Evolutionary conservation across 768 basidiomycete species (phyloP), one percentile per base, ranked within the genome.

Genomic region (Pleurotus sapidus): DNA sequence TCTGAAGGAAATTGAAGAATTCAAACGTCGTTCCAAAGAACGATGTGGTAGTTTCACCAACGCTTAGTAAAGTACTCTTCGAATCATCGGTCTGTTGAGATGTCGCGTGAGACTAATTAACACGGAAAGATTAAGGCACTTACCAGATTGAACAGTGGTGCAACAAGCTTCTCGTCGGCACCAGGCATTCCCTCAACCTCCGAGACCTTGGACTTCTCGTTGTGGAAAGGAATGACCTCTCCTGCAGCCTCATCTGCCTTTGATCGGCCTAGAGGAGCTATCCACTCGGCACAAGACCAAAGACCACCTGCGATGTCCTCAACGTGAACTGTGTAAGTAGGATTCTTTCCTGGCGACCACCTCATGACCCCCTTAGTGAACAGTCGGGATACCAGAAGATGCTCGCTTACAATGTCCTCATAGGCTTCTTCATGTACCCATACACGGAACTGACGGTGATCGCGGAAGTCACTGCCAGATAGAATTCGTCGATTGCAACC

Each of bases 111-210:
- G 57, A 5, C 15, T 24, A 24, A 23, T 37, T 20, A 46, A 42
- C n/a, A 56, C 42, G 18, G n/a, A 37, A 48, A 56, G 34, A 39
- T 30, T 23, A 40, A 8, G 14, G 42, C n/a, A 56, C 79, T 61
- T 60, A 89, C 92, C 63, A 95, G 67, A 67, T 94, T 92, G 73
- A 95, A 94, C n/a, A 93, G 61, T 2, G 92, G 89, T 1, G 87
- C 91, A 42, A 85, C 67, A 5, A 87, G 74, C 61, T 83, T 85
- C 65, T 74, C 71, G 51, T 82, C 78, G 20, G 81, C 77, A 6
- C 82, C 69, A 23, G 79, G 73, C 71, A 87, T 80, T 42, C 87
- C 88, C 38, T 83, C 78, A 23, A 90, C 82, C 46, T 84, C 84
- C 55, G 74, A 77, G 15, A 82, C 74, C 67, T 87, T 89, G 64